Percentiles rank a stretch among this genome's conserved stretches.
Conservation (phyloP, 2,329 filamentous ascomycete species). For the Paraphoma chrysanthemicola region DNA sequence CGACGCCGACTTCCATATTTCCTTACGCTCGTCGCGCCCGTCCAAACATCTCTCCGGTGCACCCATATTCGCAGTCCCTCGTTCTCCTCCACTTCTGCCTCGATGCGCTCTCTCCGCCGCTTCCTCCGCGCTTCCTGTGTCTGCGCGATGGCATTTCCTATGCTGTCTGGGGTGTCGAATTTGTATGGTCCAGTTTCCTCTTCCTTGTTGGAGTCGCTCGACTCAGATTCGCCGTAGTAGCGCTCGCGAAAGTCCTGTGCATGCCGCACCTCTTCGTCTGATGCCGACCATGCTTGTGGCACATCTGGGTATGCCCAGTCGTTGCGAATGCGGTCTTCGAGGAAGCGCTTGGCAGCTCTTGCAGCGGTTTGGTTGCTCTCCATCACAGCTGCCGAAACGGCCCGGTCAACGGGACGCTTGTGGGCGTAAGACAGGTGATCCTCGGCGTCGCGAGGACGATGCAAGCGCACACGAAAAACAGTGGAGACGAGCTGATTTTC, state of each 20-base stretch:
- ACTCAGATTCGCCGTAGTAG: conserved; percentile 48
- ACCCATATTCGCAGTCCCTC: conserved; percentile 81
- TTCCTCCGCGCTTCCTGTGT: conserved; percentile 43
- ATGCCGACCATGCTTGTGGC: conserved; percentile 40
- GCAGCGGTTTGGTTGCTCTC: conserved; percentile 51
- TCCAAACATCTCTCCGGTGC: conserved; percentile 82
- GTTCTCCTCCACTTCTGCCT: conserved; percentile 70
- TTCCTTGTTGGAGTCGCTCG: conserved; percentile 30
- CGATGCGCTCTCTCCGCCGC: conserved; percentile 45
- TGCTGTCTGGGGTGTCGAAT: conserved; percentile 55
- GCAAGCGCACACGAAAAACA: background rate
- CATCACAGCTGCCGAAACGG: conserved; percentile 26
- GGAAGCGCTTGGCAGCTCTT: conserved; percentile 50
- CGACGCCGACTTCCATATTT: conserved; percentile 31
- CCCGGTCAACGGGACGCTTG: background rate
- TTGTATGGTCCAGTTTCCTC: conserved; percentile 42
- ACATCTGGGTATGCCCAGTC: conserved; percentile 54
- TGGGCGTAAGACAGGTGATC: background rate
- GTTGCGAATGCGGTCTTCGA: conserved; percentile 51
- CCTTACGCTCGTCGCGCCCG: conserved; percentile 67
- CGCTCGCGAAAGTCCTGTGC: conserved; percentile 51
- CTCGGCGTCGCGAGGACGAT: background rate
- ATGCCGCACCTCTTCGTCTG: conserved; percentile 42
- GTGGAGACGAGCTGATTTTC: background rate
- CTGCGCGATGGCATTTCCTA: conserved; percentile 46